A percentile compares a stretch with the other conserved stretches of the same genome.
Conservation (phyloP, 257 asterid genomes). For the Plantago major region DNA sequence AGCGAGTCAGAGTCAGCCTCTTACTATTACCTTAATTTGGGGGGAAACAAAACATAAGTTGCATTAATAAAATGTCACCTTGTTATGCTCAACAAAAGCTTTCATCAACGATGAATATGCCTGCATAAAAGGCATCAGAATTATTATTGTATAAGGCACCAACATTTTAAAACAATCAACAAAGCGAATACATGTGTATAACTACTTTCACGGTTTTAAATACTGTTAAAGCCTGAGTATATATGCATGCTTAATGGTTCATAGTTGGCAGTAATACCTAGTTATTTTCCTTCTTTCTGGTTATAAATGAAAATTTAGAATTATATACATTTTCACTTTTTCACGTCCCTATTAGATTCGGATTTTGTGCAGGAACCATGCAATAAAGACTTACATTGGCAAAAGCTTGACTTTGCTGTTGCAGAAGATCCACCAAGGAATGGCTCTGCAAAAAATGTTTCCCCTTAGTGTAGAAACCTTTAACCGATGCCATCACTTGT, state of each 20-base stretch:
- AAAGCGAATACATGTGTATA: too few species aligned
- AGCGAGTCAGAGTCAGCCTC: slow-evolving; percentile 28
- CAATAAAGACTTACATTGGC: slow-evolving; percentile 56
- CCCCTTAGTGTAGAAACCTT: slow-evolving; percentile 83
- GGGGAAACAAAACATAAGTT: slow-evolving; percentile 12
- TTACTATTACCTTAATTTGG: slow-evolving; percentile 14
- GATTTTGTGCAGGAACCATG: too few species aligned
- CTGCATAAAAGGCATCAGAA: slow-evolving; percentile 47
- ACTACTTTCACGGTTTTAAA: too few species aligned
- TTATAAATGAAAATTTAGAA: too few species aligned
- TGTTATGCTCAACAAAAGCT: slow-evolving; percentile 84
- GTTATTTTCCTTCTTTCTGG: too few species aligned
- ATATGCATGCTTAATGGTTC: too few species aligned
- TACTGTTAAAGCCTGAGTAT: too few species aligned
- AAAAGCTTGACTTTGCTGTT: slow-evolving; percentile 97
- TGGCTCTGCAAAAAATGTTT: slow-evolving; percentile 71
- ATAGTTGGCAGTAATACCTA: too few species aligned
- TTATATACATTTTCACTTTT: too few species aligned
- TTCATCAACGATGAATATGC: slow-evolving; percentile 86
- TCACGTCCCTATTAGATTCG: too few species aligned
- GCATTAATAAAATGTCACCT: slow-evolving; percentile 48
- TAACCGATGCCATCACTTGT: slow-evolving; percentile 77
- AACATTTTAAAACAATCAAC: neutral
- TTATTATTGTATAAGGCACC: slow-evolving; percentile 7
- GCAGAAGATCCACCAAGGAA: slow-evolving; percentile 97